Conservation (phyloP, 305 asterid species). For the Solanum aculeatissimum region DNA sequence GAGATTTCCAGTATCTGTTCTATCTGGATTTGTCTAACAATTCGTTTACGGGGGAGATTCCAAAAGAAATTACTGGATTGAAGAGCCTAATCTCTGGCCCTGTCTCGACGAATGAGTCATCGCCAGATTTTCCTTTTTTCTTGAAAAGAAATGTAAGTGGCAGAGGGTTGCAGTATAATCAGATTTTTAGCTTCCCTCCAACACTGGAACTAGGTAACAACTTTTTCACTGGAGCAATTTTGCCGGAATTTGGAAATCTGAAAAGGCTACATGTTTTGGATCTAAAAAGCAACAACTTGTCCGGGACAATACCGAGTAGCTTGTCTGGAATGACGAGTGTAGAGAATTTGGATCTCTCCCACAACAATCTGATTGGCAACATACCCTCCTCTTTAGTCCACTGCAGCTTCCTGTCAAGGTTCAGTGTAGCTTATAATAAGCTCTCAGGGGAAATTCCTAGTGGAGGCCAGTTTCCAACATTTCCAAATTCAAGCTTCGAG, state of each 20-base stretch:
- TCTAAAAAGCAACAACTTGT: slow-evolving; percentile 41
- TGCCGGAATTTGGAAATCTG: slow-evolving; percentile 69
- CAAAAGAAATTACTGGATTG: slow-evolving; percentile 41
- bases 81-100: slow-evolving; percentile 32
- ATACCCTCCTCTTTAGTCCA: slow-evolving; percentile 43
- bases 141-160: slow-evolving; percentile 27
- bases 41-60: slow-evolving; percentile 46
- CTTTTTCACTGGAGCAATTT: slow-evolving; percentile 45
- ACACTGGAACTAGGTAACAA: slow-evolving; percentile 63
- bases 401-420: slow-evolving; percentile 44
- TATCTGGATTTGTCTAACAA: slow-evolving; percentile 74
- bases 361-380: slow-evolving; percentile 37
- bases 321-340: slow-evolving; percentile 47
- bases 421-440: slow-evolving; percentile 48
- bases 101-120: slow-evolving; percentile 24
- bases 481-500: slow-evolving; percentile 50
- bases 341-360: slow-evolving; percentile 57
- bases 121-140: slow-evolving; percentile 48
- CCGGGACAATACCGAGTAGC: slow-evolving; percentile 49
- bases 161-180: slow-evolving; percentile 31
- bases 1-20: slow-evolving; percentile 40
- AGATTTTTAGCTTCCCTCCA: slow-evolving; percentile 49
- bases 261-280: slow-evolving; percentile 50
- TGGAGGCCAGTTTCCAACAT: slow-evolving; percentile 45
- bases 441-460: slow-evolving; percentile 46